Percentiles rank a stretch among this genome's conserved stretches.
Conservation (phyloP, 73 alveolate species). For the Breviolum minutum region DNA sequence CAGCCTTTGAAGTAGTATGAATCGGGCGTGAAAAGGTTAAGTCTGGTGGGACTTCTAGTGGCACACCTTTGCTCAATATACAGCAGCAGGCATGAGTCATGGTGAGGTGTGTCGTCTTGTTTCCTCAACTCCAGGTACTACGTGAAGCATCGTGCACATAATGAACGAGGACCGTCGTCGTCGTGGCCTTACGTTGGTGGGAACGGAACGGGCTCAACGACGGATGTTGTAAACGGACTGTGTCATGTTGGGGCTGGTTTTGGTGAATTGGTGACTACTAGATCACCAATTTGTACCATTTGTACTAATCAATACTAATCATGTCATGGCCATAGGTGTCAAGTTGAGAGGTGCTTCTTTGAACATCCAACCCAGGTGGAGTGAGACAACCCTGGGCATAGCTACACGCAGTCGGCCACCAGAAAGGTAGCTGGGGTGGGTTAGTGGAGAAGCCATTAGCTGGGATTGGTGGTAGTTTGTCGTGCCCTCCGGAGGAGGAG, state of each 20-base stretch:
- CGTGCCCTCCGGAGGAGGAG: neutral
- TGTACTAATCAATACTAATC: neutral
- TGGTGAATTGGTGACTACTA: neutral
- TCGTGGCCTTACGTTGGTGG: neutral
- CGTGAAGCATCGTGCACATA: constrained; percentile 87
- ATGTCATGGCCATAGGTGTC: neutral
- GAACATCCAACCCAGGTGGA: constrained; percentile 48
- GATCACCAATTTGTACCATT: neutral
- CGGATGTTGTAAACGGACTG: neutral
- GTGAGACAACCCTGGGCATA: constrained; percentile 88
- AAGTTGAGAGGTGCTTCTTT: neutral
- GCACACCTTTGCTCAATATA: neutral
- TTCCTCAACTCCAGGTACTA: constrained; percentile 26
- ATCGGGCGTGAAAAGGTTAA: neutral
- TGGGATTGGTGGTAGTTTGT: too few species aligned
- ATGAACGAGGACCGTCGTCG: constrained; percentile 57
- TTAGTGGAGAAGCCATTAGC: neutral
- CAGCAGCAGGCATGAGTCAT: too few species aligned
- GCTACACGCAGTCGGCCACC: constrained; percentile 86
- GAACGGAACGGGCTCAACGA: neutral
- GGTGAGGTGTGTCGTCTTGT: too few species aligned
- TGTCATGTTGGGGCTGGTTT: neutral
- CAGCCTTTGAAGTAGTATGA: neutral
- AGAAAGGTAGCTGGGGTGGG: constrained; percentile 15
- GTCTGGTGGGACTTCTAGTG: neutral